Evolutionary conservation across 31 red algal species (phyloP), one percentile per base, ranked within the genome.

Genomic region (Odonthalia washingtoniensis): DNA sequence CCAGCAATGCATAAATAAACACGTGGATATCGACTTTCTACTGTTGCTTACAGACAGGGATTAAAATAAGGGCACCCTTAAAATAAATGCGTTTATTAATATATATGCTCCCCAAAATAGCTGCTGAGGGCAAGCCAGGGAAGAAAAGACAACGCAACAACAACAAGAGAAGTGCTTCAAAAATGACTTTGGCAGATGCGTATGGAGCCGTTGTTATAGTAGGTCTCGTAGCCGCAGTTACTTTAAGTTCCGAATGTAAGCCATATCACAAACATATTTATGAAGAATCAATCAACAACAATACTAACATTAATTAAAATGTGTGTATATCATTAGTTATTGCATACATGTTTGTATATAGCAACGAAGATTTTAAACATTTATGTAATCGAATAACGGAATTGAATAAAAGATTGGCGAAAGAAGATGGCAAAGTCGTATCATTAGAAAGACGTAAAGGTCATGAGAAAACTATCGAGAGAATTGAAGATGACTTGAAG

Each of bases 401-500:
- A 24, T 80, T 98, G 27, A 87, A 85, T 35, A 87, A 90, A 61
- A 91, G 88, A 82, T 81, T 98, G 61, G 92, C 74, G 2, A 94
- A 94, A 44, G 96, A 95, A 76, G 90, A 95, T 46, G 81, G 68
- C 32, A 90, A 88, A 69, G 72, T 98, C 33, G 96, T 94, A 41
- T 82, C 90, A 2, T 77, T 89, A 1, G 88, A 95, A 27, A 84
- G 83, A 53, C 91, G 91, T n/a, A 91, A 92, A 44, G 66, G 75
- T 28, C 96, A 98, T 67, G 96, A 98, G 40, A 92, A 92, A 86
- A 40, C 70, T 24, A 89, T 98, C n/a, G 93, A 85, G 45, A 74
- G 89, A 57, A 36, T 95, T 63, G 89, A 94, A 75, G 91, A 92
- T 65, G 93, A 95, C 63, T 49, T 98, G 18, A 98, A 98, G 70